These are phyloP conservation scores for Ceriops decandra DNA, from an alignment of 345 rosid species.

Conservation along the genomic window DNA sequence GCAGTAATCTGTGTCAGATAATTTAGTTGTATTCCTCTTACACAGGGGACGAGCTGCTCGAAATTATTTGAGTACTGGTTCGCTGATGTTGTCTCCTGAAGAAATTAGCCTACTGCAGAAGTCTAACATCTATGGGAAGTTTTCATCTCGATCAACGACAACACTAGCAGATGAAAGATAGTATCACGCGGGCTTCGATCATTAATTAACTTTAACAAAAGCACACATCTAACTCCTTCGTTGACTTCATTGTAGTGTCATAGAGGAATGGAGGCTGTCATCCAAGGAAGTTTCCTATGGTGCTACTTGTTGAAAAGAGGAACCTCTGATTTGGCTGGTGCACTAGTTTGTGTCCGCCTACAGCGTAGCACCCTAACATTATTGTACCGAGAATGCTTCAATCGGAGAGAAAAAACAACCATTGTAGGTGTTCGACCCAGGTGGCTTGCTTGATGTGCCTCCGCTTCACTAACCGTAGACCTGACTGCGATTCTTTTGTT, in stretches of 20 bases:
- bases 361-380: background rate
- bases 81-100: constrained; percentile 55
- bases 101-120: constrained; percentile 58
- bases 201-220: constrained; percentile 8
- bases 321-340: background rate
- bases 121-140: constrained; percentile 34
- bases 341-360: background rate
- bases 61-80: constrained; percentile 63
- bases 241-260: background rate
- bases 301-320: background rate
- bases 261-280: constrained; percentile 3
- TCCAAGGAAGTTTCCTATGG: background rate
- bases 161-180: constrained; percentile 4
- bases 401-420: too few relatives aligned
- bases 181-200: background rate
- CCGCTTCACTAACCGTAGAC: constrained; percentile 5
- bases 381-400: too few relatives aligned
- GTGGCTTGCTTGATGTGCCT: too few relatives aligned
- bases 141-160: constrained; percentile 14
- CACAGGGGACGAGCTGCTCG: constrained; percentile 56
- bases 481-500: background rate
- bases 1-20: background rate
- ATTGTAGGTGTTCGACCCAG: too few relatives aligned
- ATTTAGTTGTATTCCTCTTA: constrained; percentile 6
- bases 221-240: constrained; percentile 1